Conservation (phyloP, 116 monocot species). For the Zostera marina region DNA sequence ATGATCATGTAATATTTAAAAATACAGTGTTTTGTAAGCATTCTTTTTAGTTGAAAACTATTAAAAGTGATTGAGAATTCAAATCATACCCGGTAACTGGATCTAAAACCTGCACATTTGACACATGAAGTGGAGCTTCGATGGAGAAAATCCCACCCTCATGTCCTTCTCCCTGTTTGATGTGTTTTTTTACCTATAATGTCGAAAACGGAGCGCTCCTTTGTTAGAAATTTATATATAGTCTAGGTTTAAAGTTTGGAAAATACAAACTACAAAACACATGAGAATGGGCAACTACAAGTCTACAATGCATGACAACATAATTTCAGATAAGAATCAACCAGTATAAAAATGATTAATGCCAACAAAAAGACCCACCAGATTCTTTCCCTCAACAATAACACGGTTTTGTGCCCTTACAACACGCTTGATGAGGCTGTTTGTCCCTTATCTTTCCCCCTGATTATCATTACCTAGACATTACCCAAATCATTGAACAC, state of each 20-base stretch:
- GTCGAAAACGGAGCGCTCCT: background rate
- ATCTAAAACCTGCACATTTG: slow-evolving; percentile 87
- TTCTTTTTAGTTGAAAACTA: background rate
- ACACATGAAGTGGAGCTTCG: slow-evolving; percentile 95
- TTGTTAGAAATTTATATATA: background rate
- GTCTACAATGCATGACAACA: too few species aligned
- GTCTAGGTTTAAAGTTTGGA: too few species aligned
- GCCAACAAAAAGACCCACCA: slow-evolving; percentile 19
- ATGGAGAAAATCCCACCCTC: slow-evolving; percentile 88
- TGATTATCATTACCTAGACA: slow-evolving; percentile 83
- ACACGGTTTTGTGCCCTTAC: slow-evolving; percentile 87
- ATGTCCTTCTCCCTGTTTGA: slow-evolving; percentile 91
- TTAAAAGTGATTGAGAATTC: background rate
- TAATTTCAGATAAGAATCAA: background rate
- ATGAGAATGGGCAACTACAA: background rate
- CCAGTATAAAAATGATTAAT: background rate
- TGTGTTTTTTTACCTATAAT: slow-evolving; percentile 81
- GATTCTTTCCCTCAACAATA: slow-evolving; percentile 89
- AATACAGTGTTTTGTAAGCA: background rate
- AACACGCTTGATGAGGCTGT: slow-evolving; percentile 66
- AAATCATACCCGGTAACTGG: slow-evolving; percentile 70
- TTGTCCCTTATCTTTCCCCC: slow-evolving; percentile 94
- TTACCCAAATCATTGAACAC: background rate
- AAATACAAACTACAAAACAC: background rate
- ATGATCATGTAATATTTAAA: background rate